Percentiles rank a stretch among this genome's conserved stretches.
Evolutionary conservation across 192 early-diverging fungal genomes (phyloP).

Genomic region (Rhizophagus clarus): DNA sequence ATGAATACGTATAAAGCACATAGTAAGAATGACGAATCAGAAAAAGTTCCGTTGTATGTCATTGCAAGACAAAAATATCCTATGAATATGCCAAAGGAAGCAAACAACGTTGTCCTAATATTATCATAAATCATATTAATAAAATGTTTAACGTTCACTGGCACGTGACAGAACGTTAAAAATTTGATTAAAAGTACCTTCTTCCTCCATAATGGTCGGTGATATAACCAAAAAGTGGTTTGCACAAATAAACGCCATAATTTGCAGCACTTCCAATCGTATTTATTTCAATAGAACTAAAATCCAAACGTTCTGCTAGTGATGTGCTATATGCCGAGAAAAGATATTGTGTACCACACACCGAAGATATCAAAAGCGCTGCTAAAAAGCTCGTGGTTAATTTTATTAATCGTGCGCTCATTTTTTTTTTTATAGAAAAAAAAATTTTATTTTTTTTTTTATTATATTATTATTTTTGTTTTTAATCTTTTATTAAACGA

Average conservation of each 20-base stretch:
- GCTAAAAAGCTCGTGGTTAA: slow-evolving; percentile 48
- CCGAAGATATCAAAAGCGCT: slow-evolving; percentile 50
- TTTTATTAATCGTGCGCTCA: slow-evolving; percentile 28
- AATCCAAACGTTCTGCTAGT: slow-evolving; percentile 52
- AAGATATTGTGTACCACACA: slow-evolving; percentile 68
- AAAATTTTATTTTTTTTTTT: not conserved
- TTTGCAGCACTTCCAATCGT: slow-evolving; percentile 64
- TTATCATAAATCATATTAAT: not conserved
- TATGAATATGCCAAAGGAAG: not conserved
- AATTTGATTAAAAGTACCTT: not conserved
- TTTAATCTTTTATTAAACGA: too few species aligned
- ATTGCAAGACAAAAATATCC: slow-evolving; percentile 14
- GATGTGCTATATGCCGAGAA: slow-evolving; percentile 64
- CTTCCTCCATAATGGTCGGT: slow-evolving; percentile 48
- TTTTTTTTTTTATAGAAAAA: not conserved
- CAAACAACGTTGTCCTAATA: not conserved
- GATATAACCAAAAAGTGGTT: slow-evolving; percentile 59
- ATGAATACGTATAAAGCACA: slow-evolving; percentile 6
- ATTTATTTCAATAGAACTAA: slow-evolving; percentile 62
- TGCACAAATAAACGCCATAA: slow-evolving; percentile 67
- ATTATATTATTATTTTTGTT: too few species aligned
- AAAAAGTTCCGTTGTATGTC: slow-evolving; percentile 7
- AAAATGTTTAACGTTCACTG: too few species aligned
- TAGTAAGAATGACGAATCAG: not conserved
- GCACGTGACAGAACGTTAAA: too few species aligned